Conservation (phyloP, 2,329 filamentous ascomycete genomes). For the Lasiodiplodia gonubiensis region DNA sequence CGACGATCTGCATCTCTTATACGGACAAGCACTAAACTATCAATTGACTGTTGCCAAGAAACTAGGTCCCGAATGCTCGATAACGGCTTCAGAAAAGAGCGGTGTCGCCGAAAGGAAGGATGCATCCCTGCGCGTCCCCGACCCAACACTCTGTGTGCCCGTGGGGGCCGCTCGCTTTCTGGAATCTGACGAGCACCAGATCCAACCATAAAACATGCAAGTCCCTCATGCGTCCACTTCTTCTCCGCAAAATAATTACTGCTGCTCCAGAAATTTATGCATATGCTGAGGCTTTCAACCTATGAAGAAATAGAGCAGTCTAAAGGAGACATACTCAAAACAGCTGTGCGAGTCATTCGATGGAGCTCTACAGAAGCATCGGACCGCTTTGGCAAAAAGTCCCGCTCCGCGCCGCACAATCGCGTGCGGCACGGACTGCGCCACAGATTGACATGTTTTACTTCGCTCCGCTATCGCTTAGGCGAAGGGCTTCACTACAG, state of each 20-base stretch:
- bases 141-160: background rate
- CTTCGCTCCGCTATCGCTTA: background rate
- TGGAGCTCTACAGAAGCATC: background rate
- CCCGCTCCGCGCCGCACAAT: background rate
- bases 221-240: background rate
- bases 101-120: background rate
- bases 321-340: background rate
- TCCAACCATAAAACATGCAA: background rate
- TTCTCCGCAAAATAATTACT: background rate
- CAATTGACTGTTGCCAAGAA: conserved; percentile 1
- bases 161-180: conserved; percentile 2
- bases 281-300: background rate
- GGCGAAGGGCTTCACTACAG: background rate
- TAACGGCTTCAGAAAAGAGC: background rate
- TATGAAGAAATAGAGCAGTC: background rate
- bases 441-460: conserved; percentile 8
- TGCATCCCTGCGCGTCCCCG: background rate
- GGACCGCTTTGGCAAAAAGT: background rate
- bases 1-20: conserved; percentile 10
- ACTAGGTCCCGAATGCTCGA: background rate
- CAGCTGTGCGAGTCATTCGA: background rate
- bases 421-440: background rate
- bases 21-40: conserved; percentile 10
- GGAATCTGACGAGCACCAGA: background rate
- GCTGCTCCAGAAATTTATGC: background rate